phyloP scores from a whole-genome alignment of 371 early-diverging fungal genomes.

The Mortierella sp. region DNA sequence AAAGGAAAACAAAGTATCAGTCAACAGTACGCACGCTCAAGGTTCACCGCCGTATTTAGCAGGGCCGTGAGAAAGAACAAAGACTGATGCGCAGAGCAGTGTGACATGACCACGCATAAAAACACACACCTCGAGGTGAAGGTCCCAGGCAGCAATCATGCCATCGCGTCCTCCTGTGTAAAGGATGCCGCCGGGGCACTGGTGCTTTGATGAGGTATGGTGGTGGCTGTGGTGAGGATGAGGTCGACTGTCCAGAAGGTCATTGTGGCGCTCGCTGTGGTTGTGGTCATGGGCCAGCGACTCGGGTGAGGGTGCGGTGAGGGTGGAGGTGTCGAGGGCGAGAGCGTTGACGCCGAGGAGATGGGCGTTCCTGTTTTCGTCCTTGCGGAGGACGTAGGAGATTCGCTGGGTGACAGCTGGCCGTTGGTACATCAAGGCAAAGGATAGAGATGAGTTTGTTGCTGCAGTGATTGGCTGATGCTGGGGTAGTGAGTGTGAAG shows the following conservation, averaged over 20 bases:
- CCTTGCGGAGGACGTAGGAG: conserved; percentile 71
- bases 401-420: conserved; percentile 58
- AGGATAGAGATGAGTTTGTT: background rate
- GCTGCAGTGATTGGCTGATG: background rate
- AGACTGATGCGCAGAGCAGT: conserved; percentile 6
- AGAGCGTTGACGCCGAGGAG: conserved; percentile 84
- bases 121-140: conserved; percentile 64
- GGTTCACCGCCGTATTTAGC: background rate
- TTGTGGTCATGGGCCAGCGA: background rate
- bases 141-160: conserved; percentile 89
- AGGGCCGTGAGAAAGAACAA: conserved; percentile 1
- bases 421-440: conserved; percentile 47
- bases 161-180: conserved; percentile 95
- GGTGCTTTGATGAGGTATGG: conserved; percentile 22
- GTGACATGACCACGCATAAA: background rate
- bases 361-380: conserved; percentile 69
- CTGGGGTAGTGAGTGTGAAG: background rate
- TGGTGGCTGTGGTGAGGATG: background rate
- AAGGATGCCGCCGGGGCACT: conserved; percentile 74
- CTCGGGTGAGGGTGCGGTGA: conserved; percentile 15
- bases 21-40: background rate
- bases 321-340: conserved; percentile 69
- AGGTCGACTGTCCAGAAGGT: background rate
- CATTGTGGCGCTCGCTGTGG: conserved; percentile 3
- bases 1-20: background rate